Evolutionary conservation across 352 stramenopile genomes (phyloP), one percentile per base, ranked within the genome.

Genomic region (Peronospora farinosa): DNA sequence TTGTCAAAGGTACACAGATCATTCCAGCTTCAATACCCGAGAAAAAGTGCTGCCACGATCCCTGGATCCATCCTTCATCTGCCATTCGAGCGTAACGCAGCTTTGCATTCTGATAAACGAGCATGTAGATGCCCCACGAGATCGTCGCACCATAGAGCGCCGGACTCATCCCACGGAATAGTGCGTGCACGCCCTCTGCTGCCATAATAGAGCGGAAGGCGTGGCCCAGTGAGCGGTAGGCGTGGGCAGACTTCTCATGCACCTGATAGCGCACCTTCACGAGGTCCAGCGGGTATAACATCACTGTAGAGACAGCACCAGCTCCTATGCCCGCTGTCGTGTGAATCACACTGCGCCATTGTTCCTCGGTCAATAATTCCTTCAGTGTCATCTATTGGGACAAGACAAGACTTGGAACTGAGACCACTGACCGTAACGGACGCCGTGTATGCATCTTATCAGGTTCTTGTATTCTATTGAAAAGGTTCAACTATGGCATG

Each of bases 41-140:
- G 54, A 86, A 84, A 51, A 92, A 92, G 47, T 89, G 79, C 54
- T 88, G 76, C 73, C 76, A 88, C 37, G 73, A 88, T 44, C 77
- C 76, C 42, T 86, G 81, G 49, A 88, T 84, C 46, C 74, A 61
- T 9, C 76, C 76, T 40, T 81, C 65, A 35, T 87, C 76, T 3
- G 76, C 72, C 63, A 88, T 75, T 9, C 76, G 75, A 25, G 73
- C 78, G 41, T 90, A 92, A 1, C 81, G 64, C 41, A 74, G 63
- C 66, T 99, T 99, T 11, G 94, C 81, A 41, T 87, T 85, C 74
- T 99, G 95, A 66, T 99, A 99, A 42, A 98, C 81, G 53, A 96
- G 95, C 78, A 99, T 99, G 67, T 98, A 99, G 33, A 98, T 78
- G 10, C 96, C 96, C 96, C 96, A 99, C 13, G 88, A 97, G 16